A percentile compares a stretch with the other conserved stretches of the same genome.
Conservation (phyloP, 371 early-diverging fungal species). For the Blastocladiella emersonii region DNA sequence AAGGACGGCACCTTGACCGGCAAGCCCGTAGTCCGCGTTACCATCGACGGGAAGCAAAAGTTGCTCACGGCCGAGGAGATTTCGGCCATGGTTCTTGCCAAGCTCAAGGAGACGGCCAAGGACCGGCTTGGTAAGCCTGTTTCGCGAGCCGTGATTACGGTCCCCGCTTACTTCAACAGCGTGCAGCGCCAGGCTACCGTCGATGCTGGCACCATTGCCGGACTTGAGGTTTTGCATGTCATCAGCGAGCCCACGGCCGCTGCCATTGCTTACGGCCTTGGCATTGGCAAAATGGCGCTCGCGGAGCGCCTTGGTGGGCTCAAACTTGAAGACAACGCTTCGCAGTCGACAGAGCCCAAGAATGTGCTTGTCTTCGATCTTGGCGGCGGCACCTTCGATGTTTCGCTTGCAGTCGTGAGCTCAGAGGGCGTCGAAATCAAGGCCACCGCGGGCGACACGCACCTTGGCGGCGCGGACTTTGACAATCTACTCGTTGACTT, state of each 20-base stretch:
- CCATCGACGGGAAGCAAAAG: conserved; percentile 77
- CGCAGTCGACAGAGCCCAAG: too few species aligned
- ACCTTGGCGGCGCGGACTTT: conserved; percentile 97
- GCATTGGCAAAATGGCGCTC: conserved; percentile 55
- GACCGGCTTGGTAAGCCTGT: conserved; percentile 84
- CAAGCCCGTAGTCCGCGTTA: conserved; percentile 73
- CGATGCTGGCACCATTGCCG: conserved; percentile 91
- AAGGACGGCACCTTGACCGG: too few species aligned
- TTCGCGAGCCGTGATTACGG: conserved; percentile 88
- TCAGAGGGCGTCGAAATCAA: conserved; percentile 87
- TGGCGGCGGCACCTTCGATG: conserved; percentile 97
- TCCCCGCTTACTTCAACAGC: conserved; percentile 97
- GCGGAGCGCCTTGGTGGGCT: too few species aligned
- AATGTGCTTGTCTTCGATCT: conserved; percentile 91
- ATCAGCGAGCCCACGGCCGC: conserved; percentile 98
- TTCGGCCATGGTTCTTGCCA: conserved; percentile 87
- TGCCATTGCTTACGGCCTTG: conserved; percentile 94
- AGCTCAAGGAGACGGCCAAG: conserved; percentile 65
- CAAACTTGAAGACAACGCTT: too few species aligned
- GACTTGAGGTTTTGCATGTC: conserved; percentile 90
- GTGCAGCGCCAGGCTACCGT: conserved; percentile 97
- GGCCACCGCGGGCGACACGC: conserved; percentile 95
- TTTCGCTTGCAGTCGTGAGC: conserved; percentile 87
- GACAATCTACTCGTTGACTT: conserved; percentile 85
- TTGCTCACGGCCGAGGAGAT: conserved; percentile 92